Base-by-base conservation (phyloP, 495 filamentous ascomycete species). In the Umbilicaria muhlenbergii region DNA sequence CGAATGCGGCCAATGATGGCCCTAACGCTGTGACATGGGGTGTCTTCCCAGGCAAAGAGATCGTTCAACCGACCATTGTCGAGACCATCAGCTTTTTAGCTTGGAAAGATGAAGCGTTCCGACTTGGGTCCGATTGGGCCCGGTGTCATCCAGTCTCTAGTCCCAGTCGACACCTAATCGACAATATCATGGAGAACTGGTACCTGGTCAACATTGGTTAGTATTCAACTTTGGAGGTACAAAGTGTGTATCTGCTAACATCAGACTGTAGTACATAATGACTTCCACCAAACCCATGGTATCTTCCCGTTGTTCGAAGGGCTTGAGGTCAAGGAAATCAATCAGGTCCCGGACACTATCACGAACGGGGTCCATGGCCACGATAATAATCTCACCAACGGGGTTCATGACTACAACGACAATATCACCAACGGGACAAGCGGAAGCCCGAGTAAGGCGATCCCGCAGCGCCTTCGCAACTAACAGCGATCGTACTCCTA, bases 21-120 rank as follows among this genome's bases (percentile, higher is more conserved):
- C 92, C 92, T 18, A 99, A 96, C 53, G 92, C 92, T 11, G 78
- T 99, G 39, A 99, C 92, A 3, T 99, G 92, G 92, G 92, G 92
- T 62, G 93, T 96, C 36, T 99, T 95, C 66, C 88, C 92, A 11
- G 91, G 91, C 32, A 91, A 94, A 57, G 92, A 99, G 61, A 95
- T 99, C 55, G 86, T 99, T 36, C 92, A 99, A 59, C 92, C 92
- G 11, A 99, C 92, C n/a, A 92, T 99, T 47, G 89, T 96, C 38
- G 92, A 99, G 64, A 93, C 86, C 6, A 77, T 96, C 61, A 91
- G 83, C 63, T 99, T 99, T 74, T 61, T 99, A 42, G 92, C 92
- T 19, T 99, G 92, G 92, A 94, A 94, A 66, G 92, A 99, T 50
- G 92, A 99, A 58, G 93, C 93, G 13, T 99, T 80, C 64, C 77